Conservation (phyloP, 805 yeast genomes). For the Sugiyamaella lignohabitans region DNA sequence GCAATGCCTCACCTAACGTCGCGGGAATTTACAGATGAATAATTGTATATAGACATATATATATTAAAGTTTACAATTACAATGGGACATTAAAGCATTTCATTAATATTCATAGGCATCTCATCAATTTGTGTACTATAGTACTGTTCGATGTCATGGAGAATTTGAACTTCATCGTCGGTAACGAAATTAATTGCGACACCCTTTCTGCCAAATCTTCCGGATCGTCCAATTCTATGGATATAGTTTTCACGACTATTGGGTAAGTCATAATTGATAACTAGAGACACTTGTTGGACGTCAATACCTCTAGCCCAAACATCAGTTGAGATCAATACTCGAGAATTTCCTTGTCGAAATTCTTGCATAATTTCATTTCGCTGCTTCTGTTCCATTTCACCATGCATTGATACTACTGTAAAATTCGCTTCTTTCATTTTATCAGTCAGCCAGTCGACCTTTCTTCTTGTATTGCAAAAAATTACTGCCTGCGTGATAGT, state of each 20-base stretch:
- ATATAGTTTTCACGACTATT: conserved; percentile 86
- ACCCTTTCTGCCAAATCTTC: conserved; percentile 98
- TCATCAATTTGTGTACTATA: conserved; percentile 87
- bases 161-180: conserved; percentile 59
- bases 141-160: conserved; percentile 83
- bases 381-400: conserved; percentile 90
- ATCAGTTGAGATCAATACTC: conserved; percentile 89
- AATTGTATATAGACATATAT: no score
- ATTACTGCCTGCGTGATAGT: conserved; percentile 97
- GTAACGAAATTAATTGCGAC: conserved; percentile 94
- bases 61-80: no score
- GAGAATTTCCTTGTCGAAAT: conserved; percentile 88
- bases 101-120: conserved; percentile 62
- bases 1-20: no score
- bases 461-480: conserved; percentile 92
- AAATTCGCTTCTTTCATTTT: conserved; percentile 72
- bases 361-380: conserved; percentile 94
- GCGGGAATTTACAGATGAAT: no score
- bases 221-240: conserved; percentile 97
- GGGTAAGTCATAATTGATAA: conserved; percentile 90
- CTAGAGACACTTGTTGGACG: conserved; percentile 94
- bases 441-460: conserved; percentile 83
- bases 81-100: conserved; percentile 31
- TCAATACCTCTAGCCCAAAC: conserved; percentile 97
- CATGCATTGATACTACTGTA: conserved; percentile 92